Base-by-base conservation (phyloP, 2,329 filamentous ascomycete species). In the Orbilia blumenaviensis region DNA sequence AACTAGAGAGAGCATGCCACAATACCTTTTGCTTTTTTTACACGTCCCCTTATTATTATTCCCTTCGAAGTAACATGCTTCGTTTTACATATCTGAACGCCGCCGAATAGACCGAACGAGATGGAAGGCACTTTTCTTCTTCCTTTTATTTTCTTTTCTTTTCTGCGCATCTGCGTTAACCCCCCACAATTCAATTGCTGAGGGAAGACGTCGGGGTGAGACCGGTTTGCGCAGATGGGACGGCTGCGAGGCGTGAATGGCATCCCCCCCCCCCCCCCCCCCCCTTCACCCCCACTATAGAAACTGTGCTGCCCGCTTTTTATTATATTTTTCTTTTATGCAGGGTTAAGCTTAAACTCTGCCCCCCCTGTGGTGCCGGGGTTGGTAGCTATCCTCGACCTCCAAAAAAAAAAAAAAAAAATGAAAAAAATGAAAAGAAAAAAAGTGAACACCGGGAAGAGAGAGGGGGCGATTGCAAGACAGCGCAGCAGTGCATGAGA, bases 311-410 rank as follows among this genome's bases (percentile, higher is more conserved):
- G n/a, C n/a, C n/a, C n/a, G n/a, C n/a, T n/a, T n/a, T n/a, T n/a
- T n/a, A n/a, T n/a, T n/a, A n/a, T n/a, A n/a, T n/a, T n/a, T n/a
- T n/a, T n/a, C n/a, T 54, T 54, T 44, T 34, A 34, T 64, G 60
- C 60, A 64, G 60, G 34, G 48, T 67, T 60, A 58, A 67, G 63
- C 63, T 67, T 67, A 67, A 67, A 60, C 48, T n/a, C n/a, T n/a
- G n/a, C n/a, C n/a, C n/a, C 41, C 18, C 63, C 54, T 38, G 21
- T 60, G 18, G 18, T 54, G 34, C 48, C 48, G 18, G 48, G 48
- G 48, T 50, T n/a, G n/a, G n/a, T n/a, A n/a, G 23, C 23, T 50
- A 16, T 50, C 46, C 46, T 29, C 46, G 25, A 50, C n/a, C 29
- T 29, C 46, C n/a, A n/a, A n/a, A n/a, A n/a, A n/a, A n/a, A n/a